phyloP scores from a whole-genome alignment of 2,329 filamentous ascomycete species.

The Pestalotiopsis sp. region DNA sequence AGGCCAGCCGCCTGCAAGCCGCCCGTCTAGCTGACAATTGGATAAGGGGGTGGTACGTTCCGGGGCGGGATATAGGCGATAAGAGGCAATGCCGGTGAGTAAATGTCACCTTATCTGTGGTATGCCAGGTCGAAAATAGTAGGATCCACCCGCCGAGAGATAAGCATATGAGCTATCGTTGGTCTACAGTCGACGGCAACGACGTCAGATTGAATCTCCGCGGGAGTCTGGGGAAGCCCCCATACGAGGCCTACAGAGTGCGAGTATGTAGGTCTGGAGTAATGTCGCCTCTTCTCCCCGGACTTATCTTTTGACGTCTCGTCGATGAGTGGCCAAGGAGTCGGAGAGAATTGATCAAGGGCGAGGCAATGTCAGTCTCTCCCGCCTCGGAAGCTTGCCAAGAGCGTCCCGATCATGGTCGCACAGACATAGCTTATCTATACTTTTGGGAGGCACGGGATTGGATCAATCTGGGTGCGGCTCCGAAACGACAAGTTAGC shows the following conservation, averaged over 20 bases:
- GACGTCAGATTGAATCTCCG: slow-evolving; percentile 8
- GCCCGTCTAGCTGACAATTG: not conserved
- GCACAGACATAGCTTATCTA: not conserved
- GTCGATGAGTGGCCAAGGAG: not conserved
- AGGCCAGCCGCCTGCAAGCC: not conserved
- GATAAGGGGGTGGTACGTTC: not conserved
- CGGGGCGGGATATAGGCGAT: not conserved
- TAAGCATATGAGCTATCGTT: slow-evolving; percentile 23
- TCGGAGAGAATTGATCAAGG: not conserved
- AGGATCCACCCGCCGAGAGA: slow-evolving; percentile 18
- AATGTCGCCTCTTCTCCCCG: not conserved
- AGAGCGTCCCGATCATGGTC: not conserved
- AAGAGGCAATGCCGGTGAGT: not conserved
- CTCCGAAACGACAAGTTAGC: not conserved
- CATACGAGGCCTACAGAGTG: not conserved
- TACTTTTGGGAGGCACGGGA: not conserved
- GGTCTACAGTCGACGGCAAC: slow-evolving; percentile 12
- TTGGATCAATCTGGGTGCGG: not conserved
- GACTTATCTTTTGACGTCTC: not conserved
- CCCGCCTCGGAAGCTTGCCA: not conserved
- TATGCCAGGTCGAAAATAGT: slow-evolving; percentile 13
- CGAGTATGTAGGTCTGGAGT: not conserved
- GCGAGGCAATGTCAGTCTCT: not conserved
- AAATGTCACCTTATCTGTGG: slow-evolving; percentile 7
- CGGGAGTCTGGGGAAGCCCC: slow-evolving; percentile 2